Evolutionary conservation across 2,329 filamentous ascomycete genomes (phyloP), one percentile per base, ranked within the genome.

Genomic region (Hypoxylon sp.): DNA sequence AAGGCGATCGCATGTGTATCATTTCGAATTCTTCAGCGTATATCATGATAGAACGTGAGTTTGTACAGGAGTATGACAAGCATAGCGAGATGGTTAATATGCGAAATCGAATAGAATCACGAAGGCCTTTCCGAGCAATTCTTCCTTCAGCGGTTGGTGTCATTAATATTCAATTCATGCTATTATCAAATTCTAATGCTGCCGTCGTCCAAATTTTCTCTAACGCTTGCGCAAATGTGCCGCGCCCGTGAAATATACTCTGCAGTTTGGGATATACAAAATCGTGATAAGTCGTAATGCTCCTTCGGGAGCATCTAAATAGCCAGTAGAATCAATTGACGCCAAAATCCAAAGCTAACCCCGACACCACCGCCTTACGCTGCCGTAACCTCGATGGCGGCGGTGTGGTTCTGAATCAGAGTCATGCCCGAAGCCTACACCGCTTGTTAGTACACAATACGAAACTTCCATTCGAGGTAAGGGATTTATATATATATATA

Each of bases 341-440:
- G 19, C 13, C 43, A 10, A 52, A 13, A 51, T 41, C 24, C 20
- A 24, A 11, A 47, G 26, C 34, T 22, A 26, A 7, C 19, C 46
- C 15, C 10, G 28, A 62, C 20, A 44, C 19, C 4, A 50, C 11
- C 6, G 20, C 17, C 22, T 53, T 59, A 64, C 17, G 56, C 61
- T 4, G 58, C 58, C 24, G 46, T 56, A 57, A 71, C 64, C 22
- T 68, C 64, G 20, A 70, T 69, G 62, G 67, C 72, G 19, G 65
- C 60, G 22, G 41, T 59, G 57, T 65, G 67, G 17, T 43, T 39
- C 34, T 63, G 62, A 43, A 73, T 39, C 15, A 30, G 4, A 8
- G 64, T 68, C 30, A 48, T 13, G 19, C 73, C 73, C 22, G 72
- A 74, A 52, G 72, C 72, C 72, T 74, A 19, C n/a, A 46, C 19